A percentile compares a stretch with the other conserved stretches of the same genome.
phyloP scores from a whole-genome alignment of 2,329 filamentous ascomycete species.

The Lachnellula subtilissima region DNA sequence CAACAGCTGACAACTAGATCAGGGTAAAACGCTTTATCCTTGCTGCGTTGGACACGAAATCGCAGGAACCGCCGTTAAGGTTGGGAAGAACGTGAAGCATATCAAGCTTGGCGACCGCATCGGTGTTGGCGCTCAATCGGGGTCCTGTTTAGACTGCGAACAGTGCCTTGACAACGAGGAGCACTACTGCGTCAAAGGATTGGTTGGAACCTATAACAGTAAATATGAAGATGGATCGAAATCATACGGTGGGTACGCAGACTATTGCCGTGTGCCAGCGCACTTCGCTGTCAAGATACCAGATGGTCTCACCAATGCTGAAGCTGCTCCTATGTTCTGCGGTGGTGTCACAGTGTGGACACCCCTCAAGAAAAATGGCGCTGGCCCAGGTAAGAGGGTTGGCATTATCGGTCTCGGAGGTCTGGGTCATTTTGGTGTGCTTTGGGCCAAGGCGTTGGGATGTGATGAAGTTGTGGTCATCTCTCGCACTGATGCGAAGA shows the following conservation, averaged over 20 bases:
- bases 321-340: conserved; percentile 67
- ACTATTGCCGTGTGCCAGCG: conserved; percentile 46
- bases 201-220: conserved; percentile 43
- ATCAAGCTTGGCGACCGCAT: conserved; percentile 50
- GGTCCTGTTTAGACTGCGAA: conserved; percentile 46
- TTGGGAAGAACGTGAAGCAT: conserved; percentile 39
- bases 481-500: conserved; percentile 55
- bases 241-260: conserved; percentile 50
- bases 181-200: conserved; percentile 21
- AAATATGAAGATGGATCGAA: conserved; percentile 30
- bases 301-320: conserved; percentile 44
- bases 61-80: conserved; percentile 41
- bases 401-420: conserved; percentile 71
- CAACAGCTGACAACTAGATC: neutral
- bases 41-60: conserved; percentile 49
- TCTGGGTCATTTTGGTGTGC: conserved; percentile 66
- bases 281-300: conserved; percentile 59
- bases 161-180: conserved; percentile 38
- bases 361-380: conserved; percentile 61
- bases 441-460: conserved; percentile 66
- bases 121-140: conserved; percentile 48
- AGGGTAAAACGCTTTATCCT: conserved; percentile 36
- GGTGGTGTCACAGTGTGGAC: conserved; percentile 71
- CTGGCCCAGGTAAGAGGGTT: conserved; percentile 66
- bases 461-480: conserved; percentile 62